phyloP scores from a whole-genome alignment of 2,329 filamentous ascomycete species.

The Phoma sp. region DNA sequence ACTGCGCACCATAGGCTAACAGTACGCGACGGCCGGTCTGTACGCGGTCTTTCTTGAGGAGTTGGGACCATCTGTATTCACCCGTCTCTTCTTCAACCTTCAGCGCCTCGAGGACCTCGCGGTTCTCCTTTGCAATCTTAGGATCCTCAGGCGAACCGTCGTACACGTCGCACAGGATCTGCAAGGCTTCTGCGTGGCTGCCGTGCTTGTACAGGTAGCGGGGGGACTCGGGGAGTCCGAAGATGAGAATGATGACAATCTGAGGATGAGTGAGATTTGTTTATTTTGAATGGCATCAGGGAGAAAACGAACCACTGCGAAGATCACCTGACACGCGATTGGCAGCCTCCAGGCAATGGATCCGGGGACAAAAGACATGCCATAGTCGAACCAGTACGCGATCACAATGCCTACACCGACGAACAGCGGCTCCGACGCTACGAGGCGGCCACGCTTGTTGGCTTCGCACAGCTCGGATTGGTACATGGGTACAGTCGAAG shows the following conservation, averaged over 20 bases:
- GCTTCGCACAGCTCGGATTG: slow-evolving; percentile 60
- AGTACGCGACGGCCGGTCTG: slow-evolving; percentile 50
- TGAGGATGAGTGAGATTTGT: neutral
- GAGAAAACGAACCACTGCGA: slow-evolving; percentile 42
- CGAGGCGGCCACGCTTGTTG: slow-evolving; percentile 64
- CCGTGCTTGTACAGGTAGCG: slow-evolving; percentile 38
- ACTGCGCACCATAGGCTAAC: slow-evolving; percentile 49
- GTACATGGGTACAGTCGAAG: slow-evolving; percentile 60
- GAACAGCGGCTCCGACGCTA: slow-evolving; percentile 62
- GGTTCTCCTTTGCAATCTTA: slow-evolving; percentile 61
- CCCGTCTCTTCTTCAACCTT: slow-evolving; percentile 47
- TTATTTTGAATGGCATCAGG: neutral
- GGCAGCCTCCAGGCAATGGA: slow-evolving; percentile 56
- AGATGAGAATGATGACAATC: slow-evolving; percentile 52
- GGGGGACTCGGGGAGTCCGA: slow-evolving; percentile 37
- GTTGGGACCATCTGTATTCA: slow-evolving; percentile 48
- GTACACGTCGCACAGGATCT: slow-evolving; percentile 58
- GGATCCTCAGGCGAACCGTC: slow-evolving; percentile 57
- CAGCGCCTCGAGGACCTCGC: slow-evolving; percentile 46
- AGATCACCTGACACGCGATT: slow-evolving; percentile 55
- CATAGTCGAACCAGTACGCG: slow-evolving; percentile 53
- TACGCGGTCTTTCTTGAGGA: slow-evolving; percentile 49
- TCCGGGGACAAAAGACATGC: slow-evolving; percentile 50
- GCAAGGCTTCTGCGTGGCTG: slow-evolving; percentile 56
- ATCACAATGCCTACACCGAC: slow-evolving; percentile 58